Conservation (phyloP, 306 rosid genomes). For the Medicago lupulina region DNA sequence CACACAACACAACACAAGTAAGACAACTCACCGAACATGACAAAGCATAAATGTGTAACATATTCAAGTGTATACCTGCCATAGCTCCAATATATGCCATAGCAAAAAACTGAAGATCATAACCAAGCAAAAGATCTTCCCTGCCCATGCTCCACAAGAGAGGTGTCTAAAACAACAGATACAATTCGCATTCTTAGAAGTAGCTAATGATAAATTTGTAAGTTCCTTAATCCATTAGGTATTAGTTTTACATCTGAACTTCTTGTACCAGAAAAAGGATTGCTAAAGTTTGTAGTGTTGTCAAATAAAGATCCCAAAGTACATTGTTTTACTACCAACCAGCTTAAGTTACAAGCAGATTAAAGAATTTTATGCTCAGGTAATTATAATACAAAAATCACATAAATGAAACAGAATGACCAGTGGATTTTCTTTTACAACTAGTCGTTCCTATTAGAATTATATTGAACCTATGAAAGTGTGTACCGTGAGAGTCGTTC, state of each 20-base stretch:
- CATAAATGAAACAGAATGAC: conserved; percentile 44
- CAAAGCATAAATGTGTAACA: not conserved
- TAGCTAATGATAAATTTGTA: not conserved
- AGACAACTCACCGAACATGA: not conserved
- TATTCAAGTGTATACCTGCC: conserved; percentile 59
- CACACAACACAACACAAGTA: not conserved
- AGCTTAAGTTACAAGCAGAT: conserved; percentile 31
- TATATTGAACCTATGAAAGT: conserved; percentile 21
- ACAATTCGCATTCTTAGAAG: conserved; percentile 27
- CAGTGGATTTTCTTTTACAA: conserved; percentile 30
- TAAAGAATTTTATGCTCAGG: conserved; percentile 11
- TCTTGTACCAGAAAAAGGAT: conserved; percentile 8
- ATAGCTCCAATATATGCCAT: conserved; percentile 74
- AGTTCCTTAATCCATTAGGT: conserved; percentile 1
- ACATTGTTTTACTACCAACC: conserved; percentile 18
- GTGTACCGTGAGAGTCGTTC: conserved; percentile 74
- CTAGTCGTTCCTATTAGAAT: conserved; percentile 8
- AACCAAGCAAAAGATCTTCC: conserved; percentile 86
- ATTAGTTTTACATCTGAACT: no score
- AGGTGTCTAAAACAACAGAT: conserved; percentile 65
- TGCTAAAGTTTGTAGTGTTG: not conserved
- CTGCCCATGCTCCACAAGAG: conserved; percentile 89
- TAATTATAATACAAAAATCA: conserved; percentile 16
- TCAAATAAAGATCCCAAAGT: conserved; percentile 1
- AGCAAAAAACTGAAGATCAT: conserved; percentile 76